These are phyloP conservation scores for Pleurotus ostreatus DNA, from an alignment of 768 basidiomycete genomes.

Conservation along the genomic window DNA sequence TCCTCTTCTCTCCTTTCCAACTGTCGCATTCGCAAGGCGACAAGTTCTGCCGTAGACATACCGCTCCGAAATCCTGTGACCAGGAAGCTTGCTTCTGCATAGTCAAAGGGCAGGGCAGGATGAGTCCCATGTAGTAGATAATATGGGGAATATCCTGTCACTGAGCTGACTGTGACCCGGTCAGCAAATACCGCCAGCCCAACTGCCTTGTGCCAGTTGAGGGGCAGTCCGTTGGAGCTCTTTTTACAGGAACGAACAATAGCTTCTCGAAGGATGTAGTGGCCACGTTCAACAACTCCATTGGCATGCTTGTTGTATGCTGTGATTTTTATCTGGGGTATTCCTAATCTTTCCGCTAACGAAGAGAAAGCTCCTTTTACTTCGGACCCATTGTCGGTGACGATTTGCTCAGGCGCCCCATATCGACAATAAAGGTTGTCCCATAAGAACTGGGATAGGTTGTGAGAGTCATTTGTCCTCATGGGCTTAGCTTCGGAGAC, in stretches of 20 bases:
- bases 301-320: slow-evolving; percentile 22
- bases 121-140: slow-evolving; percentile 12
- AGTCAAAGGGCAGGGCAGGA: slow-evolving; percentile 26
- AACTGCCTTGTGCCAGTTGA: neutral
- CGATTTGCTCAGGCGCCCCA: slow-evolving; percentile 19
- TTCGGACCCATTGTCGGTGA: slow-evolving; percentile 27
- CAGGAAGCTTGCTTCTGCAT: slow-evolving; percentile 27
- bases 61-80: slow-evolving; percentile 12
- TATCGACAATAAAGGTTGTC: slow-evolving; percentile 14
- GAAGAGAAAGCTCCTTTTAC: slow-evolving; percentile 16
- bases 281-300: slow-evolving; percentile 27
- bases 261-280: slow-evolving; percentile 25
- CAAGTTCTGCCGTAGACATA: no score
- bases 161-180: slow-evolving; percentile 14
- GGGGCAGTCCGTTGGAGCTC: neutral
- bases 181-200: slow-evolving; percentile 14
- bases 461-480: slow-evolving; percentile 5
- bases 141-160: slow-evolving; percentile 19
- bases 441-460: slow-evolving; percentile 24
- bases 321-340: slow-evolving; percentile 25
- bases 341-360: slow-evolving; percentile 5
- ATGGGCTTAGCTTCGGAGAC: slow-evolving; percentile 24
- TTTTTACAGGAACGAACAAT: slow-evolving; percentile 12
- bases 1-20: no score
- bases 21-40: no score